These are phyloP conservation scores for Sporisorium exsertum DNA, from an alignment of 1,284 basidiomycete species.

Conservation along the genomic window DNA sequence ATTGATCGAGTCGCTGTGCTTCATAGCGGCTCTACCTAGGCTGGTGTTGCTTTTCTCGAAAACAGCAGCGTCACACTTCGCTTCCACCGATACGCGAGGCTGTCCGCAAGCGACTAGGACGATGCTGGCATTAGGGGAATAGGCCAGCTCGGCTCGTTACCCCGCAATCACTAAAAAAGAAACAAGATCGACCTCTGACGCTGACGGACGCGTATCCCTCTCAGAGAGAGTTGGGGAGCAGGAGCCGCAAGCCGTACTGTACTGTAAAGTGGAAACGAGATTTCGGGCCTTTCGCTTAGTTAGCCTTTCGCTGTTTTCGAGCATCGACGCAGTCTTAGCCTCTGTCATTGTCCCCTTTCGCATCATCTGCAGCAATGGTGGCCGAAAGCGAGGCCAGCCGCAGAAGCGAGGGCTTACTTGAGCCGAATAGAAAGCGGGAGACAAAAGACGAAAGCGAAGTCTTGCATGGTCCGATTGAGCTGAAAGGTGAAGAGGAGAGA, in stretches of 20 bases:
- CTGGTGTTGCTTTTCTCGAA: background rate
- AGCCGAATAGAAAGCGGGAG: background rate
- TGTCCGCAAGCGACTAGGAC: slow-evolving; percentile 1
- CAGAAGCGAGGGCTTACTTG: background rate
- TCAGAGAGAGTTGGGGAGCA: background rate
- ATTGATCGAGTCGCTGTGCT: background rate
- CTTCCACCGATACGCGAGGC: background rate
- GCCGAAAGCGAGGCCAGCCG: background rate
- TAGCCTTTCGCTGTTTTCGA: background rate
- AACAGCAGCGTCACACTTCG: background rate
- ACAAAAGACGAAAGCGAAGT: background rate
- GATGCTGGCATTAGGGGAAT: background rate
- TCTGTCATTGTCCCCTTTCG: background rate
- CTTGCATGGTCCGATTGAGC: background rate
- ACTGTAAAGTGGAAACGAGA: background rate
- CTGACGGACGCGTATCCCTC: slow-evolving; percentile 1
- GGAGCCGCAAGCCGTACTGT: background rate
- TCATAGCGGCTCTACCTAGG: background rate
- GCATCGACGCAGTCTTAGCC: background rate
- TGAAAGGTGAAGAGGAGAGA: background rate
- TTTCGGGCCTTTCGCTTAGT: background rate
- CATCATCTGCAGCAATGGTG: background rate
- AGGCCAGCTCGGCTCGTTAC: slow-evolving; percentile 3
- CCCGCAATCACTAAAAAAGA: background rate
- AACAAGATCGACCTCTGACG: background rate